Conservation (phyloP, 805 yeast species). For the Sungouiella thailandica region DNA sequence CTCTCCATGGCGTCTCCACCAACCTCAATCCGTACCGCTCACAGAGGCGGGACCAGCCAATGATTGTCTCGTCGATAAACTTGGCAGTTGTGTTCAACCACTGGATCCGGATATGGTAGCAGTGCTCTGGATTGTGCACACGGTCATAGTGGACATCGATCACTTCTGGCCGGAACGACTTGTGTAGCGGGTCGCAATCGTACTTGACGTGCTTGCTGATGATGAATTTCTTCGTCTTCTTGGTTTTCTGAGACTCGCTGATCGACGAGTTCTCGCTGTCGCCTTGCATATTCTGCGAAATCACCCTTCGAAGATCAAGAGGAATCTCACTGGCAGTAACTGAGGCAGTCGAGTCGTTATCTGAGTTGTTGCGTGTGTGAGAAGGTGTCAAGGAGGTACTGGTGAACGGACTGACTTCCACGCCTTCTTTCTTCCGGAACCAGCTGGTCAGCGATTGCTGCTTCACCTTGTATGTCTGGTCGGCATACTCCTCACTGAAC, state of each 20-base stretch:
- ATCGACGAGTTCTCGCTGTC: conserved; percentile 15
- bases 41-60: conserved; percentile 74
- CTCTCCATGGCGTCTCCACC: conserved; percentile 91
- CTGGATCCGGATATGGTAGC: conserved; percentile 85
- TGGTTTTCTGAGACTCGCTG: conserved; percentile 15
- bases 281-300: conserved; percentile 11
- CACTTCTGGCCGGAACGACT: conserved; percentile 73
- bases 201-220: conserved; percentile 62
- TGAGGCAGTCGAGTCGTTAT: conserved; percentile 20
- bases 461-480: conserved; percentile 21
- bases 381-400: conserved; percentile 4
- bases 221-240: conserved; percentile 39
- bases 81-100: conserved; percentile 92
- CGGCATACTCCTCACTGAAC: conserved; percentile 51
- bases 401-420: conserved; percentile 1
- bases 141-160: conserved; percentile 84
- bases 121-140: conserved; percentile 91
- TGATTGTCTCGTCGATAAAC: conserved; percentile 63
- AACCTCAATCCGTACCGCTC: conserved; percentile 73
- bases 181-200: conserved; percentile 69
- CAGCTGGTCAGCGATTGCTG: conserved; percentile 17
- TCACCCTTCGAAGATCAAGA: conserved; percentile 7
- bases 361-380: conserved; percentile 22
- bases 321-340: conserved; percentile 7
- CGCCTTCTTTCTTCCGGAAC: conserved; percentile 25